These are phyloP conservation scores for Allium fistulosum DNA, from an alignment of 106 monocot species.

Conservation along the genomic window DNA sequence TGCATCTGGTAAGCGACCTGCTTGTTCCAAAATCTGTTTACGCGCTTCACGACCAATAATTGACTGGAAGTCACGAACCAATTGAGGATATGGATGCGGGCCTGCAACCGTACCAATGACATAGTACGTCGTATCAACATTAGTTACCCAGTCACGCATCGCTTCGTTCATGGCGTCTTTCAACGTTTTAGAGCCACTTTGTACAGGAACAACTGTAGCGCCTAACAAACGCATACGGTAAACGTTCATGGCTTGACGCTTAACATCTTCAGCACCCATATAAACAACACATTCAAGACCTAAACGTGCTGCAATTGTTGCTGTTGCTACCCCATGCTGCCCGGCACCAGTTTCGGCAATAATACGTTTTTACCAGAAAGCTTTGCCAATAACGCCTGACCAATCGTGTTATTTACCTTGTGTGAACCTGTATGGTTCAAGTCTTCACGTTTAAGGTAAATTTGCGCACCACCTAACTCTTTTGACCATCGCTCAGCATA, in stretches of 20 bases:
- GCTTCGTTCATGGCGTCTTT: conserved; percentile 72
- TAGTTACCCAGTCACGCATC: conserved; percentile 65
- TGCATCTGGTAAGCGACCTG: conserved; percentile 59
- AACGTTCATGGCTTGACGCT: conserved; percentile 56
- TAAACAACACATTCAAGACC: conserved; percentile 53
- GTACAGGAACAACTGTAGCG: too few relatives aligned
- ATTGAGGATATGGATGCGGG: conserved; percentile 68
- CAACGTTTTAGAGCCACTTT: conserved; percentile 51
- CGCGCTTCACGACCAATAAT: conserved; percentile 66
- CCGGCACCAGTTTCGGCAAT: conserved; percentile 75
- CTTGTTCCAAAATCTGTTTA: conserved; percentile 57
- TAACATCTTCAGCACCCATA: conserved; percentile 70
- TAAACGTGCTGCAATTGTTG: conserved; percentile 62
- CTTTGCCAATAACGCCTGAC: too few relatives aligned
- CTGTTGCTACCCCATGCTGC: conserved; percentile 70
- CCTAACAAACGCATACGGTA: conserved; percentile 60
- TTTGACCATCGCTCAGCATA: too few relatives aligned
- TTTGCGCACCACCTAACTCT: too few relatives aligned
- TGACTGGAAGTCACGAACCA: conserved; percentile 69
- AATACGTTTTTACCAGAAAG: too few relatives aligned
- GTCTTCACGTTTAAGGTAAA: too few relatives aligned
- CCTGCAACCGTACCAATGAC: conserved; percentile 63
- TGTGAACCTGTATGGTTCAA: too few relatives aligned
- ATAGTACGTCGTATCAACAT: conserved; percentile 64
- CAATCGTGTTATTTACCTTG: too few relatives aligned